Conservation (phyloP, 208 protist species). For the Leishmania amazonensis region DNA sequence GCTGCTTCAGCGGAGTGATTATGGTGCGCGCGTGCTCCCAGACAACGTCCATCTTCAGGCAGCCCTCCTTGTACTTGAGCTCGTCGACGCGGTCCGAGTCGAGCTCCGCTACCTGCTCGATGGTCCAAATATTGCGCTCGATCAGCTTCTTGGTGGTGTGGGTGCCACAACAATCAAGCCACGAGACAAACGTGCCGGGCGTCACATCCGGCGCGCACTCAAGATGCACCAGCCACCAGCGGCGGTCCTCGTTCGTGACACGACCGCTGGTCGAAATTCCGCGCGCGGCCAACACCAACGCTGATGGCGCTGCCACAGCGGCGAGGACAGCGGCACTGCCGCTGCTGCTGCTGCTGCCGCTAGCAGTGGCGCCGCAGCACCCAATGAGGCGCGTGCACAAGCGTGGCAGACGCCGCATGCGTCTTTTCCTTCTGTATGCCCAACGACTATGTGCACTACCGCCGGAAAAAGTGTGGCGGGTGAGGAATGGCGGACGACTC, state of each 20-base stretch:
- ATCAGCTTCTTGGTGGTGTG: constrained; percentile 92
- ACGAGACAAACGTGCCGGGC: constrained; percentile 83
- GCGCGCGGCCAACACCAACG: constrained; percentile 2
- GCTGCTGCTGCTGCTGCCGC: not conserved
- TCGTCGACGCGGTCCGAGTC: constrained; percentile 87
- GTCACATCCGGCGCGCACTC: constrained; percentile 87
- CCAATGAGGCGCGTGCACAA: not conserved
- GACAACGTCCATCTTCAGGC: constrained; percentile 87
- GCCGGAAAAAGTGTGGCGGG: not conserved
- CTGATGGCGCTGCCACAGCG: not conserved
- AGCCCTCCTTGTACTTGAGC: constrained; percentile 89
- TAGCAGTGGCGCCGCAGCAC: not conserved
- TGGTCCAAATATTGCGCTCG: constrained; percentile 90
- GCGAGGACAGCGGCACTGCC: not conserved
- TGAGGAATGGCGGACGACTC: not conserved
- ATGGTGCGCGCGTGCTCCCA: constrained; percentile 91
- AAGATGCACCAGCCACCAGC: constrained; percentile 89
- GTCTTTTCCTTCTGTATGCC: not conserved
- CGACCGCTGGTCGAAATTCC: constrained; percentile 64
- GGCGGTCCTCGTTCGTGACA: constrained; percentile 86
- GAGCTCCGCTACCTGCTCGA: constrained; percentile 84
- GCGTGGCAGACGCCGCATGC: constrained; percentile 4
- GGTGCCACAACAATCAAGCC: constrained; percentile 89
- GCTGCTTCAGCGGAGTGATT: constrained; percentile 70
- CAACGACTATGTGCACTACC: not conserved